Base-by-base conservation (phyloP, 2,329 filamentous ascomycete genomes). In the Verticillium albo-atrum region DNA sequence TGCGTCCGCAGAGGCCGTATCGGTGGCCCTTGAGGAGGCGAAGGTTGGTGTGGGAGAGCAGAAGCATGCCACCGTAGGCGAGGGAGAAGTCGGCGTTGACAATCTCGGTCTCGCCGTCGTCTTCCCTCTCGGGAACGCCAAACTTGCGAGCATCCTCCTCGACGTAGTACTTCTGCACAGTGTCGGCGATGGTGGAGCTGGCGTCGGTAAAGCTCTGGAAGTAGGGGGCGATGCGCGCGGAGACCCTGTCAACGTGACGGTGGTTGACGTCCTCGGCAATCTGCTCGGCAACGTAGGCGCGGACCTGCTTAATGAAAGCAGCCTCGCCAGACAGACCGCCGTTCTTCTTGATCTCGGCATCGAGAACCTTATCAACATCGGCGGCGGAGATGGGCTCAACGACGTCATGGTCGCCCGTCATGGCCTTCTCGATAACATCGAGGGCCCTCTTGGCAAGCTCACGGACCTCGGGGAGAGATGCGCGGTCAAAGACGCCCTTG, bases 61-160 rank as follows among this genome's bases (percentile, higher is more conserved):
- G 81, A 66, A 99, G 86, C 93, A 97, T 98, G 70, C 95, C 95
- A 73, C 95, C 95, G 70, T 99, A 99, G 54, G 93, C 95, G 26
- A 99, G 85, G 23, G 95, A 99, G 80, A 99, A 99, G 72, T 95
- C 90, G 53, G 95, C 94, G 69, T 99, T 98, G 72, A 99, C 95
- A 71, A 99, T 97, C 76, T 98, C 95, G 25, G 89, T 82, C 77
- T 99, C 95, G 61, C 92, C 93, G 62, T 96, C 91, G 62, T 97
- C 92, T 63, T 95, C 91, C 74, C 93, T 90, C 65, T 91, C 82
- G 2, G 92, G 91, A 58, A 89, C 86, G 64, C 93, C 94, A 68
- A 87, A 96, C 71, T 91, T 95, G 74, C 92, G 90, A 69, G 91
- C 82, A 66, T 98, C 94, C 75, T 97, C 93, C 0, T 88, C 87